phyloP scores from a whole-genome alignment of 495 filamentous ascomycete genomes.

The Hypoxylon cercidicola region DNA sequence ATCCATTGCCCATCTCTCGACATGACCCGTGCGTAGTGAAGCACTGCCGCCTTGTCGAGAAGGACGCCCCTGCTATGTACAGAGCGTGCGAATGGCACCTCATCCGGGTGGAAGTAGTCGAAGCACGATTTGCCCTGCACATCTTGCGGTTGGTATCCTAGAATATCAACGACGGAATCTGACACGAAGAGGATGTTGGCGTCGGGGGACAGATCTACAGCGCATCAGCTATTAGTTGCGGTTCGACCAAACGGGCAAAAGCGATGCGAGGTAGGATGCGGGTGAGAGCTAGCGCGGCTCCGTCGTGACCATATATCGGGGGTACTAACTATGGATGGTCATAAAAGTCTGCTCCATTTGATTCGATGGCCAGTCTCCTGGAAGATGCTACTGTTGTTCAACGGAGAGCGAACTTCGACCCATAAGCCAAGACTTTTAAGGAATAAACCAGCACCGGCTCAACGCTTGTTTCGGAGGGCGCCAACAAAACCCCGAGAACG shows the following conservation, averaged over 20 bases:
- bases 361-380: constrained; percentile 43
- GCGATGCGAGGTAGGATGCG: constrained; percentile 9
- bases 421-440: constrained; percentile 42
- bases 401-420: constrained; percentile 37
- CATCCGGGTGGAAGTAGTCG: constrained; percentile 87
- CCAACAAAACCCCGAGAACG: constrained; percentile 40
- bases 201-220: constrained; percentile 74
- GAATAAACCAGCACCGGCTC: constrained; percentile 39
- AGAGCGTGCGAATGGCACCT: constrained; percentile 77
- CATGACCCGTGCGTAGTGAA: constrained; percentile 80
- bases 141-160: constrained; percentile 81
- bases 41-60: constrained; percentile 85
- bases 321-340: constrained; percentile 83
- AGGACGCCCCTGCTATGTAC: constrained; percentile 78
- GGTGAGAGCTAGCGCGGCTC: constrained; percentile 13
- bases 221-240: constrained; percentile 34
- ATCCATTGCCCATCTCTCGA: constrained; percentile 77
- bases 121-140: constrained; percentile 82
- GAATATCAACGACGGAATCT: constrained; percentile 81
- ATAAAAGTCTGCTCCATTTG: constrained; percentile 93
- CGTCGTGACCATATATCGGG: constrained; percentile 16
- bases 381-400: constrained; percentile 43
- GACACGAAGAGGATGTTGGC: constrained; percentile 87
- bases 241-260: constrained; percentile 22
- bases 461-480: constrained; percentile 51